Percentiles rank a stretch among this genome's conserved stretches.
Evolutionary conservation across 257 asterid genomes (phyloP).

Genomic region (Solanum piurae): DNA sequence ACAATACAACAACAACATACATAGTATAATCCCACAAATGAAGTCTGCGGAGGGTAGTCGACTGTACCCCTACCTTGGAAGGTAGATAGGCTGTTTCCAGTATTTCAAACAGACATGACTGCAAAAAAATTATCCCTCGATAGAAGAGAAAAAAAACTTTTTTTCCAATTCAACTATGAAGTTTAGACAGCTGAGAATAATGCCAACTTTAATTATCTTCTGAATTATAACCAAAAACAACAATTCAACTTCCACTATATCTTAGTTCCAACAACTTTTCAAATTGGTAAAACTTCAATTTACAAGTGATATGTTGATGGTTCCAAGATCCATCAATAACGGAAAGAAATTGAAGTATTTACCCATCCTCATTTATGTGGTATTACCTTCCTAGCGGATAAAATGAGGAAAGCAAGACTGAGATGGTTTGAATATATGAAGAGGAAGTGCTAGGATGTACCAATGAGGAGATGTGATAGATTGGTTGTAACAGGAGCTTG

Average conservation of each 20-base stretch:
- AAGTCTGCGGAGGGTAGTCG: neutral
- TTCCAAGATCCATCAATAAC: neutral
- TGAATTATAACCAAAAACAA: neutral
- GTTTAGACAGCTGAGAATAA: neutral
- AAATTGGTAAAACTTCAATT: neutral
- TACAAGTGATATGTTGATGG: neutral
- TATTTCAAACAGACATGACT: neutral
- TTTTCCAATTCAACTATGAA: neutral
- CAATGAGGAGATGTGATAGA: neutral
- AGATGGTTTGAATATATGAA: neutral
- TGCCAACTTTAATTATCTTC: neutral
- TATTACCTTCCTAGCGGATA: neutral
- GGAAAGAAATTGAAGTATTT: neutral
- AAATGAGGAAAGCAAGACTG: neutral
- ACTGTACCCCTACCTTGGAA: neutral
- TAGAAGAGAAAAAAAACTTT: neutral
- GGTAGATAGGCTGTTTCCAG: neutral
- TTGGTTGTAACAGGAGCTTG: neutral
- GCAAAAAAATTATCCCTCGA: neutral
- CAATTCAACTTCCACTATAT: neutral
- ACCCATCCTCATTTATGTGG: neutral
- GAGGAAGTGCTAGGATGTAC: neutral
- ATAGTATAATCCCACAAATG: neutral
- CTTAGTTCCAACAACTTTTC: neutral
- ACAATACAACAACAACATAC: neutral